These are phyloP conservation scores for Eimeria maxima DNA, from an alignment of 169 alveolate species.

Conservation along the genomic window DNA sequence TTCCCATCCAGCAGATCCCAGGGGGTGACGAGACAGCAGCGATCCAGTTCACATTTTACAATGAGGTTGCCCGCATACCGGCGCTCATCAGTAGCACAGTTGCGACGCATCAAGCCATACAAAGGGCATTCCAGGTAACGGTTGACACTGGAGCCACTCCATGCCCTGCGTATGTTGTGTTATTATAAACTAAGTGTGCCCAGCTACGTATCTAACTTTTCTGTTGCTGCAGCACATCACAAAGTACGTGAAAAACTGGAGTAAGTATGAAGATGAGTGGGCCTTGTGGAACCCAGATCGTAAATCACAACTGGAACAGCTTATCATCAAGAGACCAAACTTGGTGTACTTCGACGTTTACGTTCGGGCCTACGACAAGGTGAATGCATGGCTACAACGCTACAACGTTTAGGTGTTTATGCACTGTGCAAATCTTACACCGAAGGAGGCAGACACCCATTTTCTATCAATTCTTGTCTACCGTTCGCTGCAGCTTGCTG, in stretches of 20 bases:
- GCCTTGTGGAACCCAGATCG: constrained; percentile 87
- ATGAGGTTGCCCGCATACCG: constrained; percentile 86
- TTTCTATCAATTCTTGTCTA: background rate
- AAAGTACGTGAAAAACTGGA: constrained; percentile 86
- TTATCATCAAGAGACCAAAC: constrained; percentile 82
- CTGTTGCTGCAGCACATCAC: constrained; percentile 77
- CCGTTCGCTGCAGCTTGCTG: constrained; percentile 75
- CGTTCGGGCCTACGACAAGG: constrained; percentile 84
- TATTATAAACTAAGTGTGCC: background rate
- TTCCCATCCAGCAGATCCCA: constrained; percentile 85
- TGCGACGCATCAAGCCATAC: constrained; percentile 87
- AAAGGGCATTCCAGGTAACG: constrained; percentile 85
- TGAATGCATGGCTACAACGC: background rate
- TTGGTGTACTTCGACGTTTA: constrained; percentile 86
- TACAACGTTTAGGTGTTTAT: background rate
- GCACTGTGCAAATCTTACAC: background rate
- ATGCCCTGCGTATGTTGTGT: no score
- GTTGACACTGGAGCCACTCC: constrained; percentile 38
- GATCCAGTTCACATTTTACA: constrained; percentile 85
- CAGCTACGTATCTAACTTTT: background rate
- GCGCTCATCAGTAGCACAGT: constrained; percentile 87
- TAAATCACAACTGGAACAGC: constrained; percentile 85
- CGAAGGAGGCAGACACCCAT: background rate
- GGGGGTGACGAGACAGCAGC: constrained; percentile 85
- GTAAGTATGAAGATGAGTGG: constrained; percentile 88